A percentile compares a stretch with the other conserved stretches of the same genome.
Evolutionary conservation across 1,284 basidiomycete genomes (phyloP).

Genomic region (Cutaneotrichosporon sp.): DNA sequence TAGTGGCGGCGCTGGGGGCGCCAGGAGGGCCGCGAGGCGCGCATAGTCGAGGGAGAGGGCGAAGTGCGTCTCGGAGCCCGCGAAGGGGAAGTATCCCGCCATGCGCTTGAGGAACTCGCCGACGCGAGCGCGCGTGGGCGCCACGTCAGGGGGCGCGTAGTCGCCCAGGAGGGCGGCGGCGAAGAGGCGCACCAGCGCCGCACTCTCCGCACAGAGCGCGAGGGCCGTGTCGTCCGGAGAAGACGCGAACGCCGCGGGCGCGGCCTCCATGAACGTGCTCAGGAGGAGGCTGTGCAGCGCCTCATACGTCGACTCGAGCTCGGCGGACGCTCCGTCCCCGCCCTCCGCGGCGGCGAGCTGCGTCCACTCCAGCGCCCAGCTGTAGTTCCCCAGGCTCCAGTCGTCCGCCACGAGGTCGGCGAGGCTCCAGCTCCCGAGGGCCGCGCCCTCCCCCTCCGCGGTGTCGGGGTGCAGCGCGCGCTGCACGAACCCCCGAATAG

Average conservation of each 20-base stretch:
- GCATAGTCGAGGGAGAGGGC: constrained; percentile 63
- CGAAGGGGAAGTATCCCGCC: constrained; percentile 79
- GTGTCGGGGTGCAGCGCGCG: constrained; percentile 25
- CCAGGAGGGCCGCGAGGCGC: constrained; percentile 43
- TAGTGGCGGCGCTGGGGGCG: constrained; percentile 28
- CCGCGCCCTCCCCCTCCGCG: not conserved
- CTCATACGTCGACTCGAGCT: constrained; percentile 39
- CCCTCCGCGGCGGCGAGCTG: not conserved
- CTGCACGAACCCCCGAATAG: constrained; percentile 44
- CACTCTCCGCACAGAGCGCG: constrained; percentile 64
- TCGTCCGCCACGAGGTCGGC: constrained; percentile 18
- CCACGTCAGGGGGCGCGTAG: constrained; percentile 4
- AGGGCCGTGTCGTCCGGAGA: constrained; percentile 57
- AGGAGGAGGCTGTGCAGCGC: constrained; percentile 73
- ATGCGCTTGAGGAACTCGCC: constrained; percentile 56
- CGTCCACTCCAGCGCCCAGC: constrained; percentile 19
- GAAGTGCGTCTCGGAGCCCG: constrained; percentile 24
- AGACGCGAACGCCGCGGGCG: constrained; percentile 75
- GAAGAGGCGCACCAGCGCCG: constrained; percentile 66
- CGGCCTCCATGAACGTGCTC: constrained; percentile 80
- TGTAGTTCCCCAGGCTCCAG: constrained; percentile 13
- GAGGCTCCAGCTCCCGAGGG: constrained; percentile 15
- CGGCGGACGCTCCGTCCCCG: not conserved
- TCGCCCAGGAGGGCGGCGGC: constrained; percentile 61
- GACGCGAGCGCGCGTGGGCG: constrained; percentile 29